Base-by-base conservation (phyloP, 2,329 filamentous ascomycete genomes). In the Chaetomium olivaceum region DNA sequence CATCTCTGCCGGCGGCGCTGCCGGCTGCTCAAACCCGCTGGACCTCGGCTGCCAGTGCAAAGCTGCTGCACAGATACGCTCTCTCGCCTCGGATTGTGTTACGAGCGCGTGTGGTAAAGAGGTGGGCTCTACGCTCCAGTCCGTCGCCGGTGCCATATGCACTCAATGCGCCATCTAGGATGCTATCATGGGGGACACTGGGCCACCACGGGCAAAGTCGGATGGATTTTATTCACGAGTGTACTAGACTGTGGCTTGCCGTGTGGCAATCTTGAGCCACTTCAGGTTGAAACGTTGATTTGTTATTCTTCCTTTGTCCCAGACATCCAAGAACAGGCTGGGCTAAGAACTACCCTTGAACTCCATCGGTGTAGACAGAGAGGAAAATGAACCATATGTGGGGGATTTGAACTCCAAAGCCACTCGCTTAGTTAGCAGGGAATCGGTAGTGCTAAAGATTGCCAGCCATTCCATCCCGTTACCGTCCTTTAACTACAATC, bases 41-140 rank as follows among this genome's bases (percentile, higher is more conserved):
- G 64, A 70, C 50, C 27, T 70, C 16, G 7, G 2, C 19, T 70
- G 68, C 27, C 63, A 66, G 21, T 69, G 68, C 61, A 58, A 61
- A 12, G 43, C 58, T 25, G 33, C 61, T 14, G 4, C 33, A 0
- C 8, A 55, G 7, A 68, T 69, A 16, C 58, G 54, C 11, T 43
- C 50, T 1, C 36, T 57, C 14, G 67, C 65, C 16, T 43, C 58
- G 3, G 14, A 31, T 16, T 69, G 68, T 58, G 67, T 70, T 4
- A 16, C 43, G 6, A 25, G 14, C 25, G 21, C 25, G 4, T 69
- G 67, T 21, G 58, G 63, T 11, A 29, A 52, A 5, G n/a, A 43
- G 29, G 33, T 51, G 5, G 64, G 55, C 5, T 60, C 52, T 0
- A 39, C 43, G 1, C 36, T 70, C 11, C n/a, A 58, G 19, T 63